phyloP scores from a whole-genome alignment of 768 basidiomycete genomes.

The Boletus coccyginus region DNA sequence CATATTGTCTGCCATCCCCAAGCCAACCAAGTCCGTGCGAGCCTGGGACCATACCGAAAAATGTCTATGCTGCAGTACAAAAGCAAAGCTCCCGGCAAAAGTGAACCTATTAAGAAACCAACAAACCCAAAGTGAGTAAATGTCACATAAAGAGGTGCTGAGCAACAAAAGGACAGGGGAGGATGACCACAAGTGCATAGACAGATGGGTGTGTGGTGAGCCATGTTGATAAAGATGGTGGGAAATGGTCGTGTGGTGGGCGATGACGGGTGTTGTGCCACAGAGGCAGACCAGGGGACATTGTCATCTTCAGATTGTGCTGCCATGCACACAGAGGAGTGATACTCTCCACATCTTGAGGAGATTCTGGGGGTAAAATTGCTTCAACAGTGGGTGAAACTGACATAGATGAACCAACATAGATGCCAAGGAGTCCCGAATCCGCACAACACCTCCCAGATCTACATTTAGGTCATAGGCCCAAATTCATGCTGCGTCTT shows the following conservation, averaged over 20 bases:
- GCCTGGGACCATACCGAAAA: too few relatives aligned
- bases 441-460: too few relatives aligned
- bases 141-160: neutral
- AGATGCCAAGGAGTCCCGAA: slow-evolving; percentile 29
- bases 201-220: neutral
- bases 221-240: neutral
- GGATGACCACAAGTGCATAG: neutral
- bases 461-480: too few relatives aligned
- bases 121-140: neutral
- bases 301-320: neutral
- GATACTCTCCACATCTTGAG: slow-evolving; percentile 15
- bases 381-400: slow-evolving; percentile 35
- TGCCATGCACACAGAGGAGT: slow-evolving; percentile 3
- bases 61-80: too few relatives aligned
- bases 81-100: too few relatives aligned
- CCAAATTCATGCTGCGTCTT: too few relatives aligned
- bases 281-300: slow-evolving; percentile 19
- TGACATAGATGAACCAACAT: too few relatives aligned
- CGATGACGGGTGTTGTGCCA: too few relatives aligned
- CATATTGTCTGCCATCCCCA: too few relatives aligned
- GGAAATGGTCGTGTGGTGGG: too few relatives aligned
- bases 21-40: too few relatives aligned
- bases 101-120: neutral
- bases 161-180: neutral
- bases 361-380: slow-evolving; percentile 23